A percentile compares a stretch with the other conserved stretches of the same genome.
phyloP scores from a whole-genome alignment of 2,329 filamentous ascomycete genomes.

The Dothideomycetes sp. region DNA sequence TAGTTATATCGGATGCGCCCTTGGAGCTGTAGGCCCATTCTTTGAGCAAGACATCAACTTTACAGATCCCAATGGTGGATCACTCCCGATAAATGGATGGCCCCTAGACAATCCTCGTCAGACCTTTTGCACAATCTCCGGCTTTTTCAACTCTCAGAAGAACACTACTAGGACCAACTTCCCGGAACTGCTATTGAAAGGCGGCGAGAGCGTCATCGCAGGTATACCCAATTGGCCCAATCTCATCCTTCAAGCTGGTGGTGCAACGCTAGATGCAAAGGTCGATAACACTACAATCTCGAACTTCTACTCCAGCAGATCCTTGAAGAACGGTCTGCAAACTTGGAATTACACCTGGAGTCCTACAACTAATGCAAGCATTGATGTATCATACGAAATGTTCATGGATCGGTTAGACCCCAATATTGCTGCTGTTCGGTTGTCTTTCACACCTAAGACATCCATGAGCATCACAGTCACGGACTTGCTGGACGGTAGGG shows the following conservation, averaged over 20 bases:
- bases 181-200: constrained; percentile 57
- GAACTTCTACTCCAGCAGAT: constrained; percentile 49
- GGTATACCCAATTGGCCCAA: constrained; percentile 61
- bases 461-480: constrained; percentile 48
- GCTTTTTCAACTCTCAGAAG: constrained; percentile 53
- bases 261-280: constrained; percentile 47
- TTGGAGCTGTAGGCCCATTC: constrained; percentile 52
- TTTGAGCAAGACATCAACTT: constrained; percentile 48
- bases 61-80: constrained; percentile 38
- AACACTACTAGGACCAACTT: constrained; percentile 53
- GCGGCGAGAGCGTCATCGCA: constrained; percentile 58
- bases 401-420: constrained; percentile 53
- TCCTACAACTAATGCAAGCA: constrained; percentile 37
- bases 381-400: constrained; percentile 54
- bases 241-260: constrained; percentile 45
- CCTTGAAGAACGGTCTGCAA: constrained; percentile 52
- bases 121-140: constrained; percentile 56
- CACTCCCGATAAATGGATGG: constrained; percentile 41
- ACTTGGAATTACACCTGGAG: constrained; percentile 58
- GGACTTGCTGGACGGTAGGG: constrained; percentile 57
- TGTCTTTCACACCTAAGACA: constrained; percentile 45
- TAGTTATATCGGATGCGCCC: constrained; percentile 49
- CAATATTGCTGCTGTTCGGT: constrained; percentile 49
- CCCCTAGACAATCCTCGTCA: constrained; percentile 53
- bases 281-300: constrained; percentile 48